These are phyloP conservation scores for Punctularia strigosozonata DNA, from an alignment of 768 basidiomycete genomes.

Conservation along the genomic window DNA sequence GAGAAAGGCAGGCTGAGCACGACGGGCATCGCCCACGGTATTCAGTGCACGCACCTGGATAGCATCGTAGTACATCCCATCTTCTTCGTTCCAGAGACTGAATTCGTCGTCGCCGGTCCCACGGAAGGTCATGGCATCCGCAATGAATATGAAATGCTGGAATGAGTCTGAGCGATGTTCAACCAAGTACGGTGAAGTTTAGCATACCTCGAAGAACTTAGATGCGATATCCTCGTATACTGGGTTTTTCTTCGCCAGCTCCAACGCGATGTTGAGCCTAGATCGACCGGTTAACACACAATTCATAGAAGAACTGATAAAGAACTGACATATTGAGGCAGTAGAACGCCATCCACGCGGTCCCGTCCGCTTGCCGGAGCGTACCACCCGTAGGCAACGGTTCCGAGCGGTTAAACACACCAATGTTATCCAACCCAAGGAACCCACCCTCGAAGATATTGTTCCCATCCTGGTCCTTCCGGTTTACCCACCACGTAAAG, in stretches of 20 bases:
- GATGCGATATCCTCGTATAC: conserved; percentile 99
- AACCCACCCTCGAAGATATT: conserved; percentile 99
- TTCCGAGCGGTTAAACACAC: conserved; percentile 95
- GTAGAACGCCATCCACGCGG: conserved; percentile 99
- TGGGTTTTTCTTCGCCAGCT: conserved; percentile 93
- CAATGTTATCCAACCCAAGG: conserved; percentile 95
- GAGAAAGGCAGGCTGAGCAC: no score
- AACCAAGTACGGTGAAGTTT: neutral
- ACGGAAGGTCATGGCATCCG: conserved; percentile 95
- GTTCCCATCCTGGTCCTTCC: conserved; percentile 89
- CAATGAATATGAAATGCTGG: conserved; percentile 95
- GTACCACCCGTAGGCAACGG: conserved; percentile 89
- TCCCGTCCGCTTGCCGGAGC: conserved; percentile 95
- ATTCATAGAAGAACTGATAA: neutral
- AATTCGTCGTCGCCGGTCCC: conserved; percentile 66
- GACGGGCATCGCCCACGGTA: no score
- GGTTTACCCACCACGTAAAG: conserved; percentile 99
- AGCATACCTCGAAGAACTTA: conserved; percentile 80
- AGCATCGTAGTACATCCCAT: conserved; percentile 98
- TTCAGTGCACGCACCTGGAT: conserved; percentile 85
- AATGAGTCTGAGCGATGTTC: conserved; percentile 6
- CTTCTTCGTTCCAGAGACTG: conserved; percentile 91
- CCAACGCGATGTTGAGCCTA: conserved; percentile 94
- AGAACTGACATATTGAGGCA: conserved; percentile 78
- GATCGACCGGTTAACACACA: conserved; percentile 3